Base-by-base conservation (phyloP, 768 basidiomycete species). In the Chalciporus chontae region DNA sequence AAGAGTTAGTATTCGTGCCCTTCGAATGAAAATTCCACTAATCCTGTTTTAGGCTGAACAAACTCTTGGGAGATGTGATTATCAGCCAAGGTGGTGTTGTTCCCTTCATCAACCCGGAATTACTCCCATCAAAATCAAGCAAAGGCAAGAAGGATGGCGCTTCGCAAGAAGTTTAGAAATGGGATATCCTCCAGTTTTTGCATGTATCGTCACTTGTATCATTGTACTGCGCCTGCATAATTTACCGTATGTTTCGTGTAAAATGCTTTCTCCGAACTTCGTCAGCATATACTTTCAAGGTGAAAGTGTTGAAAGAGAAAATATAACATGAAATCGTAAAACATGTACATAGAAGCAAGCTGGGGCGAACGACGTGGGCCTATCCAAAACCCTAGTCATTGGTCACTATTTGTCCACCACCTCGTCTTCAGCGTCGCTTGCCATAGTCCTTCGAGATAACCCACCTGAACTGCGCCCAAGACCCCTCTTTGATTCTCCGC, bases 341-440 rank as follows among this genome's bases (percentile, higher is more conserved):
- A 14, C 41, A 32, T 41, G 34, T 3, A 26, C 21, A 50, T 31
- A 47, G 21, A 41, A 39, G 13, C 13, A 17, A 43, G 24, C 14
- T 15, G 1, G 32, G 14, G 32, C 11, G 14, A 36, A 5, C n/a
- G 8, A n/a, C 34, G 15, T 4, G 29, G 2, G 29, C 29, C 29
- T 7, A 10, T 40, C 41, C 26, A 38, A 21, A 23, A 23, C 18
- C 13, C 15, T 39, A 19, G 10, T 44, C 21, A 23, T 50, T 11
- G 5, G 8, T 48, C 34, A 15, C 50, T 42, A 60, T 52, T 68
- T 68, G 4, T 68, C 68, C 49, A 85, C 73, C 50, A 86, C 71
- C 56, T 85, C 80, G 54, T 90, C 89, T 63, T 91, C 89, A 31
- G 87, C 87, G 61, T 90, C 88, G 61, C 85, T 87, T 37, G 84